These are phyloP conservation scores for Selaginella moellendorffii DNA, from an alignment of 75 land plant species.

Conservation along the genomic window DNA sequence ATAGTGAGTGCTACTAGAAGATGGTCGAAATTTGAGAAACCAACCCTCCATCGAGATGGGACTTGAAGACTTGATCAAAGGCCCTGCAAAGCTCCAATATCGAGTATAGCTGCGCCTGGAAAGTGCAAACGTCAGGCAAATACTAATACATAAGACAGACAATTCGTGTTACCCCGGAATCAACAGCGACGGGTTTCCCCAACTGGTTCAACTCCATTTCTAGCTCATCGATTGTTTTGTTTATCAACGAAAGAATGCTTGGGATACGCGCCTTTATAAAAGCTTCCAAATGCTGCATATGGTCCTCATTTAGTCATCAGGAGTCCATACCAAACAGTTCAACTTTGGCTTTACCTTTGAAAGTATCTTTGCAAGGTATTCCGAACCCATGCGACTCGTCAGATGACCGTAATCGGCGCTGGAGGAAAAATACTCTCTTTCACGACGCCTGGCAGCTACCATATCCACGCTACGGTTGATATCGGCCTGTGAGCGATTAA, in stretches of 20 bases:
- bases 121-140: conserved; percentile 1
- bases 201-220: conserved; percentile 70
- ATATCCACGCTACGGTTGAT: conserved; percentile 89
- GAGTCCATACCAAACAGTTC: neutral
- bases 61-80: conserved; percentile 75
- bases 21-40: conserved; percentile 7
- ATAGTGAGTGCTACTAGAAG: neutral
- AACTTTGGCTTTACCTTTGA: conserved; percentile 48
- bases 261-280: conserved; percentile 90
- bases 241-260: conserved; percentile 70
- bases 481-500: conserved; percentile 87
- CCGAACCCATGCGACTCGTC: conserved; percentile 82
- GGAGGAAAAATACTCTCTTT: conserved; percentile 62
- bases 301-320: neutral
- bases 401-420: conserved; percentile 70
- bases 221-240: conserved; percentile 62
- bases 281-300: conserved; percentile 68
- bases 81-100: conserved; percentile 83
- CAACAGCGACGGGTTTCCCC: conserved; percentile 78
- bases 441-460: conserved; percentile 88
- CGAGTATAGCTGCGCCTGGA: conserved; percentile 77
- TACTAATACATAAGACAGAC: too few relatives aligned
- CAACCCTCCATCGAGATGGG: conserved; percentile 90
- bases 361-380: conserved; percentile 69
- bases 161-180: conserved; percentile 91